phyloP scores from a whole-genome alignment of 768 basidiomycete species.

The Kwoniella dendrophila region DNA sequence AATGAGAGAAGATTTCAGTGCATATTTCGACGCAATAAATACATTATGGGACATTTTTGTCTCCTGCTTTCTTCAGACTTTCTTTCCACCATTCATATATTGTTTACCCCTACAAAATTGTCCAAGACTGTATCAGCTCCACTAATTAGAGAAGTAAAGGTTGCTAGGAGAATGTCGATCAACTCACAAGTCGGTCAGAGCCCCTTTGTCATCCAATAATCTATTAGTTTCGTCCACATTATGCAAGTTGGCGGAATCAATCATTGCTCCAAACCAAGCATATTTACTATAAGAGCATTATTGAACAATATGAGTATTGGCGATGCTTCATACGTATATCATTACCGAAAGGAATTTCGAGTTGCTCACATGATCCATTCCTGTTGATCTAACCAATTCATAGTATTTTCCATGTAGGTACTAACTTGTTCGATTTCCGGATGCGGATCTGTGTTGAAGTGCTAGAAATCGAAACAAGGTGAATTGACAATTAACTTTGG shows the following conservation, averaged over 20 bases:
- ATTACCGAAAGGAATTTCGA: neutral
- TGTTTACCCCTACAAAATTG: constrained; percentile 1
- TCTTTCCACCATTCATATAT: constrained; percentile 18
- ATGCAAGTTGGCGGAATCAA: constrained; percentile 12
- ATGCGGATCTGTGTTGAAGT: constrained; percentile 1
- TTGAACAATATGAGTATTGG: neutral
- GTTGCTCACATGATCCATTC: constrained; percentile 25
- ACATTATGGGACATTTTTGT: too few species aligned
- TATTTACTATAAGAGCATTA: constrained; percentile 22
- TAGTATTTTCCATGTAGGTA: constrained; percentile 21
- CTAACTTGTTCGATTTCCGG: constrained; percentile 11
- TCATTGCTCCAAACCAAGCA: constrained; percentile 31
- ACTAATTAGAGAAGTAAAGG: neutral
- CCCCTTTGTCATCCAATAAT: constrained; percentile 21
- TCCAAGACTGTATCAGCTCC: neutral
- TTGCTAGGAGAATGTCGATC: neutral
- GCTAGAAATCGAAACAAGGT: neutral
- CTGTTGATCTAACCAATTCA: constrained; percentile 27
- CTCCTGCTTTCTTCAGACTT: neutral
- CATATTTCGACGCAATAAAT: too few species aligned
- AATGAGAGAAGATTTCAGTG: too few species aligned
- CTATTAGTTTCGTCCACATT: constrained; percentile 28
- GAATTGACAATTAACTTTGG: too few species aligned
- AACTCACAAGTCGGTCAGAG: constrained; percentile 22
- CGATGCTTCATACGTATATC: too few species aligned